These are phyloP conservation scores for Apodospora peruviana DNA, from an alignment of 495 filamentous ascomycete species.

Conservation along the genomic window DNA sequence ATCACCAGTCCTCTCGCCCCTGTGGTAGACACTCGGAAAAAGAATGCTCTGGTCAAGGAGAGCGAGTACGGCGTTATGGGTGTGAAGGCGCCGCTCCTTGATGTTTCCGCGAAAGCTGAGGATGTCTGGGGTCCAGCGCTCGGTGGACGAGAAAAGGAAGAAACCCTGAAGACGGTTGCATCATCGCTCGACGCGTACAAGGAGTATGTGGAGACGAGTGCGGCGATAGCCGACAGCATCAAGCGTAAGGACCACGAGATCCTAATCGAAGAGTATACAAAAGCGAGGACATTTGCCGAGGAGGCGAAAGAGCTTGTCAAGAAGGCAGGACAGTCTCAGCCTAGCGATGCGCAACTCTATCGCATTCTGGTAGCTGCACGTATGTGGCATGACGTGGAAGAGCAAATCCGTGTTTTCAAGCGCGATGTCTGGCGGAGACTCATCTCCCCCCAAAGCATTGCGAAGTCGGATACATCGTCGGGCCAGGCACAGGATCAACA, in stretches of 20 bases:
- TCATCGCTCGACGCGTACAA: constrained; percentile 69
- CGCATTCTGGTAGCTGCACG: constrained; percentile 80
- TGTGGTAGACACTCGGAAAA: constrained; percentile 52
- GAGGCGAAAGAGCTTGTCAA: constrained; percentile 61
- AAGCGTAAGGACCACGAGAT: constrained; percentile 84
- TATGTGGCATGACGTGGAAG: constrained; percentile 90
- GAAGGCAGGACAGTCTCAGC: constrained; percentile 46
- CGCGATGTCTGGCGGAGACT: constrained; percentile 80
- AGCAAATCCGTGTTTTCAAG: constrained; percentile 80
- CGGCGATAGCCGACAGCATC: constrained; percentile 74
- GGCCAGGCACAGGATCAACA: constrained; percentile 66
- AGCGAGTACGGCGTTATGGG: constrained; percentile 91
- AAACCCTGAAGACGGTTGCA: constrained; percentile 69
- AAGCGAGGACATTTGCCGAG: constrained; percentile 68
- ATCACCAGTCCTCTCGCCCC: constrained; percentile 29
- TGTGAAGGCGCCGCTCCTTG: constrained; percentile 78
- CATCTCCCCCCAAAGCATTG: constrained; percentile 46
- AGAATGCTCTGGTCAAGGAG: constrained; percentile 88
- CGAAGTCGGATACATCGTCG: constrained; percentile 35
- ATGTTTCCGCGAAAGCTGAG: constrained; percentile 88
- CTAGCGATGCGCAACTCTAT: constrained; percentile 67
- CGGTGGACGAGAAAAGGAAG: constrained; percentile 87
- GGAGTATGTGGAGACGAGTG: constrained; percentile 72
- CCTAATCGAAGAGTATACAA: constrained; percentile 78
- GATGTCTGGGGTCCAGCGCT: constrained; percentile 95